A percentile compares a stretch with the other conserved stretches of the same genome.
These are phyloP conservation scores for Apiotrichum veenhuisii DNA, from an alignment of 1,284 basidiomycete species.

Conservation along the genomic window DNA sequence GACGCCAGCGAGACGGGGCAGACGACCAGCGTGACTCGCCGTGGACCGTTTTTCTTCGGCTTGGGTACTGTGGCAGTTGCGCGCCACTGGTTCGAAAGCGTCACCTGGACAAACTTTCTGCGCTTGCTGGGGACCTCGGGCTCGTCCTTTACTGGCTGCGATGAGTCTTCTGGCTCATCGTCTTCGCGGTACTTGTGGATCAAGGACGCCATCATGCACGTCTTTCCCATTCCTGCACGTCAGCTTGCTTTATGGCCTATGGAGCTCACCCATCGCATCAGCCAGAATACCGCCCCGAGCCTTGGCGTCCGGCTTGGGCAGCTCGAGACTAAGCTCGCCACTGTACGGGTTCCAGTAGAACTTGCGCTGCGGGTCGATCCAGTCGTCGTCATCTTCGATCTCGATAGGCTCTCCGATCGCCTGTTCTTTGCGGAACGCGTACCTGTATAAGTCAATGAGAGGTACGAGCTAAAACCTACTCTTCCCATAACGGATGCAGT, in stretches of 20 bases:
- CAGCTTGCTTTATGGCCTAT: background rate
- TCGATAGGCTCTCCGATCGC: slow-evolving; percentile 41
- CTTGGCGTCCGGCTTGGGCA: slow-evolving; percentile 74
- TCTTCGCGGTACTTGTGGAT: slow-evolving; percentile 71
- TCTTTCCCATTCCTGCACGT: slow-evolving; percentile 87
- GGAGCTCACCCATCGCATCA: slow-evolving; percentile 46
- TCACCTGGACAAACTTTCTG: slow-evolving; percentile 47
- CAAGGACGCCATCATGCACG: slow-evolving; percentile 82
- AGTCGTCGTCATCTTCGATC: slow-evolving; percentile 45
- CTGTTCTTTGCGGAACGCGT: slow-evolving; percentile 44
- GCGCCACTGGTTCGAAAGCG: slow-evolving; percentile 47
- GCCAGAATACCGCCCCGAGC: slow-evolving; percentile 62
- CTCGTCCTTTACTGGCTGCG: slow-evolving; percentile 10
- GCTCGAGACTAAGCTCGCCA: slow-evolving; percentile 86
- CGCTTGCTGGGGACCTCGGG: slow-evolving; percentile 31
- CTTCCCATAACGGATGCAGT: slow-evolving; percentile 93
- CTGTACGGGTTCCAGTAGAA: slow-evolving; percentile 88
- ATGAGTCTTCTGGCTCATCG: slow-evolving; percentile 16
- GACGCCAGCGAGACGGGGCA: slow-evolving; percentile 85
- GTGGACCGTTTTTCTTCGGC: slow-evolving; percentile 17
- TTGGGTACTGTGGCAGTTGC: slow-evolving; percentile 33
- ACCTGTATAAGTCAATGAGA: slow-evolving; percentile 23
- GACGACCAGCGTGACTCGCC: slow-evolving; percentile 77
- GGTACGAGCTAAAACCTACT: slow-evolving; percentile 56
- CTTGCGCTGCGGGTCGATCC: slow-evolving; percentile 38